Evolutionary conservation across 1,284 basidiomycete species (phyloP).

Genomic region (Pyrrhoderma noxium): DNA sequence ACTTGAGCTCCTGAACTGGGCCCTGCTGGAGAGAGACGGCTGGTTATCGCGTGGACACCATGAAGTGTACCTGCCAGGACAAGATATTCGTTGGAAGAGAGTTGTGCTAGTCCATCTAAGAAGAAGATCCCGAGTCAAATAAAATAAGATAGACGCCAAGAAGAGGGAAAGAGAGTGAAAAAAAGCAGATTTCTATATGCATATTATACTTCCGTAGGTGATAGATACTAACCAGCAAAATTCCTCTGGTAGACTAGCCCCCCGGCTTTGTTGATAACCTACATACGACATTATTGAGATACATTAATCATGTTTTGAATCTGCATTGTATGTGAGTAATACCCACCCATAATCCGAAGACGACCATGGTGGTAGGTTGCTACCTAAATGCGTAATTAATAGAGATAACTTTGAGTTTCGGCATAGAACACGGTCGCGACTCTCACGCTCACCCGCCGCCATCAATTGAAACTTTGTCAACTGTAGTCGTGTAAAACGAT

Average conservation of each 20-base stretch:
- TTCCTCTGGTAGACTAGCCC: conserved; percentile 92
- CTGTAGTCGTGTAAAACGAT: background rate
- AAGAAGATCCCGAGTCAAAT: conserved; percentile 17
- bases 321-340: too few species aligned
- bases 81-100: conserved; percentile 95
- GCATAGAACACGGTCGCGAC: background rate
- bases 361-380: conserved; percentile 49
- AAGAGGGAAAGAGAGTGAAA: too few species aligned
- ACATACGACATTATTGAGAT: conserved; percentile 13
- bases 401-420: too few species aligned
- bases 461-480: background rate
- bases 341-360: conserved; percentile 74
- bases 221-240: conserved; percentile 64
- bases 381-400: too few species aligned
- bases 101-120: conserved; percentile 76
- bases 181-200: too few species aligned
- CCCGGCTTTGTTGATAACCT: conserved; percentile 99
- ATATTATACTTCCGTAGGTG: too few species aligned
- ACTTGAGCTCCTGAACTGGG: conserved; percentile 84
- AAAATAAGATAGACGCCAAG: background rate
- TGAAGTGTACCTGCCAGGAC: conserved; percentile 96
- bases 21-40: conserved; percentile 80
- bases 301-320: conserved; percentile 16
- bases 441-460: background rate
- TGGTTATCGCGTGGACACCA: conserved; percentile 97